Evolutionary conservation across 1,139 yeast genomes (phyloP).

Genomic region (Ogataea hybrid): DNA sequence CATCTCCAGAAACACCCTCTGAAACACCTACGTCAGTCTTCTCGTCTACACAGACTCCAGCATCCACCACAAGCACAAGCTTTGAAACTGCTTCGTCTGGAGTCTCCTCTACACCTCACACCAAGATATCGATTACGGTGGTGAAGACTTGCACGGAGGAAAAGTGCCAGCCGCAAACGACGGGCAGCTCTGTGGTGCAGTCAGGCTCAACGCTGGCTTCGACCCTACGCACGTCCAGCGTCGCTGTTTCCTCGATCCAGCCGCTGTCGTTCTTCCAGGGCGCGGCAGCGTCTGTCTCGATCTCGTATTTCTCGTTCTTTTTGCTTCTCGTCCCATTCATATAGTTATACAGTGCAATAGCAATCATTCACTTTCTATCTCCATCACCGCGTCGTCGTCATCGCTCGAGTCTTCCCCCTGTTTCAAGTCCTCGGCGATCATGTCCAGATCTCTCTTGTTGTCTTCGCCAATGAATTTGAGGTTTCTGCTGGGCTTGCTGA

Average conservation of each 20-base stretch:
- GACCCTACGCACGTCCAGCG: neutral
- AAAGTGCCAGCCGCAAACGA: neutral
- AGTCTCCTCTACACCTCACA: neutral
- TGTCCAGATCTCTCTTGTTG: conserved; percentile 32
- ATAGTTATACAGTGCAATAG: conserved; percentile 5
- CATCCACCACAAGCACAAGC: too few species aligned
- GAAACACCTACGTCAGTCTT: neutral
- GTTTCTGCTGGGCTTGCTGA: conserved; percentile 20
- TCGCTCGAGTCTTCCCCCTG: conserved; percentile 57
- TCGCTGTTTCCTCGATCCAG: conserved; percentile 1
- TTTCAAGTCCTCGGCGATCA: conserved; percentile 42
- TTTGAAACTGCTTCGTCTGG: neutral
- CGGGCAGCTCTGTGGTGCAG: neutral
- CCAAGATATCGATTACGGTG: neutral
- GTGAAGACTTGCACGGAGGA: conserved; percentile 1
- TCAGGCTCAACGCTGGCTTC: neutral
- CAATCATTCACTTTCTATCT: conserved; percentile 51
- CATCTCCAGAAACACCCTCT: too few species aligned
- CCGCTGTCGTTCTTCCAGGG: conserved; percentile 4
- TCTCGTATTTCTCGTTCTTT: conserved; percentile 1
- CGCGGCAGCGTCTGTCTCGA: neutral
- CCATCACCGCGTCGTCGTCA: conserved; percentile 62
- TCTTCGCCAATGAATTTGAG: conserved; percentile 23
- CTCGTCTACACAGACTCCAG: too few species aligned
- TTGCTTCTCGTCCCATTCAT: conserved; percentile 6